Percentiles rank a stretch among this genome's conserved stretches.
phyloP scores from a whole-genome alignment of 257 asterid genomes.

The Solanum chiquidenum region DNA sequence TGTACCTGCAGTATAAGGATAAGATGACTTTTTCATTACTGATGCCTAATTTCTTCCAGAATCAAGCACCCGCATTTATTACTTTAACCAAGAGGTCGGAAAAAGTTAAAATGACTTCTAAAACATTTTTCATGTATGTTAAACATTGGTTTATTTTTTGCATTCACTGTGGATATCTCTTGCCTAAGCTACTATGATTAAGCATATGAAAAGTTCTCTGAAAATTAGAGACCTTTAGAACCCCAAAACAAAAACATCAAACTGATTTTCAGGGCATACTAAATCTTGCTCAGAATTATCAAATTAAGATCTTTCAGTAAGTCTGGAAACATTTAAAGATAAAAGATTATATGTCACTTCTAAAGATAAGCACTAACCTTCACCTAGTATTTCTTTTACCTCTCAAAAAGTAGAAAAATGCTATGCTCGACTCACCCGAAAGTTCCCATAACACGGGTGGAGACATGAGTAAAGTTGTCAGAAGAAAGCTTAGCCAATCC shows the following conservation, averaged over 20 bases:
- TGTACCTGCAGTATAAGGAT: constrained; percentile 33
- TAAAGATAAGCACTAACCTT: not conserved
- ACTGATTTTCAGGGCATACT: not conserved
- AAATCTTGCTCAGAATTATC: not conserved
- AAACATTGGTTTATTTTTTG: not conserved
- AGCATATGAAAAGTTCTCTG: not conserved
- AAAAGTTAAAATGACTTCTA: not conserved
- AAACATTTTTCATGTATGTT: not conserved
- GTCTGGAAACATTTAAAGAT: not conserved
- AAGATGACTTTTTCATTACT: not conserved
- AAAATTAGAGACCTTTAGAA: not conserved
- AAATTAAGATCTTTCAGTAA: not conserved
- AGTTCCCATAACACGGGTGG: constrained; percentile 99
- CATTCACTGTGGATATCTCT: not conserved
- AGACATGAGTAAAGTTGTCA: constrained; percentile 76
- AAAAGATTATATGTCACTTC: not conserved
- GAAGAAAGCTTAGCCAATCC: constrained; percentile 92
- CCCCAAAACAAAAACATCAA: not conserved
- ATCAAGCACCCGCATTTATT: not conserved
- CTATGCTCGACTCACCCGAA: constrained; percentile 48
- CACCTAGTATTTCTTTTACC: not conserved
- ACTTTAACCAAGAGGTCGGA: not conserved
- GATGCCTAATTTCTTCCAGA: not conserved
- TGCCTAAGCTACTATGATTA: not conserved
- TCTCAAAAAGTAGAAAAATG: not conserved